Base-by-base conservation (phyloP, 306 rosid species). In the Quercus parvula region DNA sequence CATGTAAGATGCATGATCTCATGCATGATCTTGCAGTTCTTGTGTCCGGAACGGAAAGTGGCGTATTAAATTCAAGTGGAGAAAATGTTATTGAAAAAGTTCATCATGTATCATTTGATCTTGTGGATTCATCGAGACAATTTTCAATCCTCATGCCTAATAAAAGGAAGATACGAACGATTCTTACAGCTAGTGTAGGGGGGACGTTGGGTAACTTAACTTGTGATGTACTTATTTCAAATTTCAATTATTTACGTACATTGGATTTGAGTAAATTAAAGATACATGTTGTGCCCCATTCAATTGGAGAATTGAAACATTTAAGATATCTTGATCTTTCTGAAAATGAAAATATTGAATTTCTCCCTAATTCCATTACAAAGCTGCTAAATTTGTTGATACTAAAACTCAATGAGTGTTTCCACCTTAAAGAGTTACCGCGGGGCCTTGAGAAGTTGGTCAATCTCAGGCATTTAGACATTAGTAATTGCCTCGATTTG, bases 321-420 rank as follows among this genome's bases (percentile, higher is more conserved):
- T 17, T 77, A 75, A 54, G 77, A 3, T 73, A 55, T 18, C 77
- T 73, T 3, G 1, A 73, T 19, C 46, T 54, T 6, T 27, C 57
- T 54, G 0, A 76, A 3, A 82, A 82, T 63, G 1, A 1, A 24
- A 64, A 66, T 3, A 68, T 77, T 28, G 20, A 33, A 66, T 1
- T 31, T 70, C 78, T 82, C 18, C 78, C 82, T 4, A 38, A 77
- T 64, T 82, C 79, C 75, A 82, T 82, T 18, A 72, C 78, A 6
- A 12, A 25, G 70, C 51, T 82, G 44, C 73, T 55, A 12, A 62
- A 22, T 70, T 71, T 82, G 61, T 22, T 22, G 24, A 22, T 22
- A 22, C 24, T 22, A 22, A 22, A 22, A 22, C 24, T 22, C 24
- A 22, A 22, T 22, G 22, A 22, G 22, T 22, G 22, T 22, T 22